A percentile compares a stretch with the other conserved stretches of the same genome.
phyloP scores from a whole-genome alignment of 257 asterid genomes.

The Nicotiana obtusifolia region DNA sequence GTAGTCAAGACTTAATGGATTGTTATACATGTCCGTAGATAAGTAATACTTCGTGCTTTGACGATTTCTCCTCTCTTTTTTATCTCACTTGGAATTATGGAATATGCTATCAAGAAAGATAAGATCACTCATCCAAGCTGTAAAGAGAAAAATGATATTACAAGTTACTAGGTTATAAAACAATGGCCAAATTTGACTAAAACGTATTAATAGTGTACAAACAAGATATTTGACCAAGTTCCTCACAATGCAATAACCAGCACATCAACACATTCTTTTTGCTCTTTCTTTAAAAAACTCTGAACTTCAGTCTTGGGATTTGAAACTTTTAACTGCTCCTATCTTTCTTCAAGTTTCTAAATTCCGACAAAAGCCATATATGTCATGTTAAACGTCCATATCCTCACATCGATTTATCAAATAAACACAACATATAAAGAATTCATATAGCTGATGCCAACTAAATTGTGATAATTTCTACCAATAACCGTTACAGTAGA shows the following conservation, averaged over 20 bases:
- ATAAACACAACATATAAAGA: neutral
- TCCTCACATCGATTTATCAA: neutral
- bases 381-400: neutral
- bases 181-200: neutral
- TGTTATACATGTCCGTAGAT: neutral
- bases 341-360: neutral
- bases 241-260: neutral
- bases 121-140: neutral
- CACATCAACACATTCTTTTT: neutral
- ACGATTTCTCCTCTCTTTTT: neutral
- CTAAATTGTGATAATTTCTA: neutral
- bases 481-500: neutral
- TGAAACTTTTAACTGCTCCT: neutral
- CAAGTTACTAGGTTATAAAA: neutral
- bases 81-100: neutral
- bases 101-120: neutral
- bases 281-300: neutral
- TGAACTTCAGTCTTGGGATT: neutral
- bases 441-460: neutral
- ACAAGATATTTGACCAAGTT: slow-evolving; percentile 1
- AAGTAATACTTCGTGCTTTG: neutral
- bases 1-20: neutral
- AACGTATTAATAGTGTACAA: neutral
- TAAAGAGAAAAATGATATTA: neutral
- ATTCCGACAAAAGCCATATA: neutral